phyloP scores from a whole-genome alignment of 768 basidiomycete species.

The Mycena polygramma region DNA sequence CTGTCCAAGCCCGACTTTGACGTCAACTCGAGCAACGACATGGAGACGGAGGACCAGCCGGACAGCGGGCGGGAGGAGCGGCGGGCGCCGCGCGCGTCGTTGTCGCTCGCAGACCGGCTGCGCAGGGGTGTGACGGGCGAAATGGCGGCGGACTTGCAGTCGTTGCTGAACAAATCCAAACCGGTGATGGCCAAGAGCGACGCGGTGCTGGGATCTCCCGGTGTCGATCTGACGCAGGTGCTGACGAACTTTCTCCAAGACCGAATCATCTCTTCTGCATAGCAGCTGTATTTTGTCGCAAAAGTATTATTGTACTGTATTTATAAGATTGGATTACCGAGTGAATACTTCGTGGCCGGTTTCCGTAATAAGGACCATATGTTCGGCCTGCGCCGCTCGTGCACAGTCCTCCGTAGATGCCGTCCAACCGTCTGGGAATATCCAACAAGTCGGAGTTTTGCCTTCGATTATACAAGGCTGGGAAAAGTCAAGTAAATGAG shows the following conservation, averaged over 20 bases:
- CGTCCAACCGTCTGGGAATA: constrained; percentile 95
- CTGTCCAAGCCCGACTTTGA: constrained; percentile 81
- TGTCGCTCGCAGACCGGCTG: constrained; percentile 73
- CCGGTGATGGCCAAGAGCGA: constrained; percentile 74
- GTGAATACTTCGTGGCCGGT: constrained; percentile 86
- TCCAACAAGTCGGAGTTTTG: constrained; percentile 71
- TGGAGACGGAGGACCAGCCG: constrained; percentile 49
- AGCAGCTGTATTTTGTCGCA: constrained; percentile 37
- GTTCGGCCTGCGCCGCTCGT: constrained; percentile 88
- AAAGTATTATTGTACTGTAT: constrained; percentile 35
- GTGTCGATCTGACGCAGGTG: constrained; percentile 71
- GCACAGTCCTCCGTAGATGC: constrained; percentile 92
- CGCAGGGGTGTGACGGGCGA: constrained; percentile 86
- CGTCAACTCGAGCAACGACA: constrained; percentile 50
- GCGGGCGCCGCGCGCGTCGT: constrained; percentile 57
- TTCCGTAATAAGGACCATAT: constrained; percentile 89
- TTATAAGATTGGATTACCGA: constrained; percentile 33
- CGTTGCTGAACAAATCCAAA: constrained; percentile 74
- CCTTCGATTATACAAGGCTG: constrained; percentile 88
- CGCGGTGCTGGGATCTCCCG: constrained; percentile 57
- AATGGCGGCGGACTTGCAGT: constrained; percentile 79
- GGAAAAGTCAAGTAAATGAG: constrained; percentile 1
- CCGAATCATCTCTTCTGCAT: constrained; percentile 61
- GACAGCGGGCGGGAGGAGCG: constrained; percentile 53
- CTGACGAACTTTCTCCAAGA: constrained; percentile 76